These are phyloP conservation scores for Fraxinus pennsylvanica DNA, from an alignment of 257 asterid genomes.

Conservation along the genomic window DNA sequence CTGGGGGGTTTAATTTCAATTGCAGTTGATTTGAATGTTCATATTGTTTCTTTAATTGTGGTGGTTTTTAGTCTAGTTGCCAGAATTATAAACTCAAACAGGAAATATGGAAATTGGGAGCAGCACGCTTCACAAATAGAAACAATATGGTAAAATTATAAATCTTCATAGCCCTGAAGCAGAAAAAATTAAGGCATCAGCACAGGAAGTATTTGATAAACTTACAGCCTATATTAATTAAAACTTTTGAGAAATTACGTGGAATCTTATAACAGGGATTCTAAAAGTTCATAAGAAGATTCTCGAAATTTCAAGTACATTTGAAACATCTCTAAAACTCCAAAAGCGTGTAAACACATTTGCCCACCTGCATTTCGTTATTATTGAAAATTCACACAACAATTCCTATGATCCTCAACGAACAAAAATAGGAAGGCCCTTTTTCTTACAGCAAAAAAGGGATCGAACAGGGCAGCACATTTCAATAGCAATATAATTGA, in stretches of 20 bases:
- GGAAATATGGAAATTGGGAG: not conserved
- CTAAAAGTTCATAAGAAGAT: conserved; percentile 6
- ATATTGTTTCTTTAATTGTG: not conserved
- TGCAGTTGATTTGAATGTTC: not conserved
- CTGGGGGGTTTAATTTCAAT: not conserved
- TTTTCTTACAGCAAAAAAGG: not conserved
- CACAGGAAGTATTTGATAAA: not conserved
- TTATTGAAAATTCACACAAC: not conserved
- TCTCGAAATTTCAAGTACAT: conserved; percentile 13
- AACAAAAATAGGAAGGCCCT: conserved; percentile 8
- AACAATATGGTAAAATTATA: conserved; percentile 8
- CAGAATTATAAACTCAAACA: conserved; percentile 2
- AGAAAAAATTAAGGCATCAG: not conserved
- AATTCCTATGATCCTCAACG: not conserved
- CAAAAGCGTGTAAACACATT: not conserved
- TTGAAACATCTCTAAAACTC: not conserved
- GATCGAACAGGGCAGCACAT: not conserved
- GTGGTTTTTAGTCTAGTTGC: not conserved
- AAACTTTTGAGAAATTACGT: not conserved
- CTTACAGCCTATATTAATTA: not conserved
- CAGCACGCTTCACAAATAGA: not conserved
- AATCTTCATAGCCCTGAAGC: not conserved
- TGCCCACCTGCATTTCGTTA: not conserved
- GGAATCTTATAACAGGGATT: conserved; percentile 1
- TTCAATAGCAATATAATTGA: not conserved